These are phyloP conservation scores for Monascus purpureus DNA, from an alignment of 495 filamentous ascomycete species.

Conservation along the genomic window DNA sequence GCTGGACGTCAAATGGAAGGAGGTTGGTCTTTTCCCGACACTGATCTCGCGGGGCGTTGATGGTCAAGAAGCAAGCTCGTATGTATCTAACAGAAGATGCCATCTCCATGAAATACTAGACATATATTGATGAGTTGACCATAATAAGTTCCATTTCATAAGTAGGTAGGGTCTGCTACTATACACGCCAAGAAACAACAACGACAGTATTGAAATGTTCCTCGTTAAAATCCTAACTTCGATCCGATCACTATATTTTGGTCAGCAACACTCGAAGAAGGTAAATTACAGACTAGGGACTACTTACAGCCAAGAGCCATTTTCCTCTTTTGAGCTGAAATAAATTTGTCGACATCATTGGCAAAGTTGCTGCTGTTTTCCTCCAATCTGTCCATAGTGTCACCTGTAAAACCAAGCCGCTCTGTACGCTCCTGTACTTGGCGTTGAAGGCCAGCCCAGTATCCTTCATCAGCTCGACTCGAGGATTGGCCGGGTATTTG, in stretches of 20 bases:
- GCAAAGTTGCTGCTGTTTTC: conserved; percentile 69
- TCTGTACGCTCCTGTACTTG: conserved; percentile 84
- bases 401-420: conserved; percentile 65
- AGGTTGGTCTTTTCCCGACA: no score
- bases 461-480: conserved; percentile 36
- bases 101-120: no score
- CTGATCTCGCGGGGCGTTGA: no score
- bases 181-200: no score
- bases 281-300: background rate
- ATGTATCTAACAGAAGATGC: no score
- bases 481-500: conserved; percentile 9
- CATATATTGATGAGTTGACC: no score
- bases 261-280: conserved; percentile 7
- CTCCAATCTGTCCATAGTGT: conserved; percentile 68
- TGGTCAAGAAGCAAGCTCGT: no score
- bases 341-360: conserved; percentile 74
- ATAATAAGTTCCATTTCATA: no score
- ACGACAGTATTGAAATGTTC: no score
- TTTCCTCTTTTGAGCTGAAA: conserved; percentile 72
- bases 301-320: conserved; percentile 51
- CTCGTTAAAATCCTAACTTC: conserved; percentile 25
- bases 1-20: background rate
- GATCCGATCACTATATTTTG: conserved; percentile 22
- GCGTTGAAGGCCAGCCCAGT: conserved; percentile 60
- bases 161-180: no score